Evolutionary conservation across 441 rosid species (phyloP), one percentile per base, ranked within the genome.

Genomic region (Mallotus repandus): DNA sequence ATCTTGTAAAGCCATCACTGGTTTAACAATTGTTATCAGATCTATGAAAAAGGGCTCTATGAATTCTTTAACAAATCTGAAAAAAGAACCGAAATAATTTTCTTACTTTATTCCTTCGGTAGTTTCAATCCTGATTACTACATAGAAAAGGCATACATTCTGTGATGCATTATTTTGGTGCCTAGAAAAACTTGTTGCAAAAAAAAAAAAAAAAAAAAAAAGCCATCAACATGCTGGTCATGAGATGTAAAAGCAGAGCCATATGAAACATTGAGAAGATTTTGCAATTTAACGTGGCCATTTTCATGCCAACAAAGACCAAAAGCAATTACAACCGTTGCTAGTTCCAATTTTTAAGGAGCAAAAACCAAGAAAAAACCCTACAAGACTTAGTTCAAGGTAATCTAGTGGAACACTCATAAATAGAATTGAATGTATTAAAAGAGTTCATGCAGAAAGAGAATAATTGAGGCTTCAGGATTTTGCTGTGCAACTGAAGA

Each of bases 401-500:
- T 21, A 38, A 19, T 41, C 4, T n/a, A 53, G 61, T 56, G 4
- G 38, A 43, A 4, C 16, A 4, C 16, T 38, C 57, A 25, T n/a
- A 45, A 25, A 65, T 43, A 15, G 56, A 22, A 25, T 49, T 46
- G 32, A 60, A 12, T 70, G 43, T 19, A 46, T 16, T 25, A 13
- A 45, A 4, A 21, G 45, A 5, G 16, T 56, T 13, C 32, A 32
- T 5, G 2, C 13, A n/a, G 22, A 67, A 15, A 59, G 32, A 0
- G 15, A 49, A 2, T 62, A 7, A n/a, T n/a, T 2, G 7, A 50
- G 49, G 29, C 52, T 56, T 67, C 69, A 48, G 60, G 64, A 53
- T 22, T 69, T 66, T 10, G 45, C 29, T 62, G 9, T 29, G 60
- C 71, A 32, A 38, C 43, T 66, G 70, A 77, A 69, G 63, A 80